Conservation (phyloP, 345 rosid species). For the Erodium maritimum region DNA sequence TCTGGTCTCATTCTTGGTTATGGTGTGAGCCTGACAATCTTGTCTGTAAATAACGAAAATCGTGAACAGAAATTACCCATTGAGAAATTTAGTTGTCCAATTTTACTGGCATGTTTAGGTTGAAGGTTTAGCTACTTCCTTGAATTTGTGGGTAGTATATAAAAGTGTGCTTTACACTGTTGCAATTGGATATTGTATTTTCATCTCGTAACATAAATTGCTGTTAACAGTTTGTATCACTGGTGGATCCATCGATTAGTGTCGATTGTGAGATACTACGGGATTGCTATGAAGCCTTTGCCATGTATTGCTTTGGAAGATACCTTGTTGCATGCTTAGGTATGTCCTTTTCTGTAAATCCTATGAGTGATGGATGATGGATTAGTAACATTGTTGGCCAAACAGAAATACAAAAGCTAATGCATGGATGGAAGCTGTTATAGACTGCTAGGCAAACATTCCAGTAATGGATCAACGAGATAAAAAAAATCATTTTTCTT, state of each 20-base stretch:
- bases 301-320: slow-evolving; percentile 99
- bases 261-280: slow-evolving; percentile 84
- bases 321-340: slow-evolving; percentile 97
- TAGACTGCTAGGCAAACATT: background rate
- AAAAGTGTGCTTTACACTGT: background rate
- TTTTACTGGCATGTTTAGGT: background rate
- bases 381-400: background rate
- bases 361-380: background rate
- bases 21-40: background rate
- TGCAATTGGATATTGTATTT: background rate
- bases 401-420: background rate
- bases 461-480: background rate
- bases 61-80: background rate
- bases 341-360: slow-evolving; percentile 24
- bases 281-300: slow-evolving; percentile 98
- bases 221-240: slow-evolving; percentile 19
- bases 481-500: no score
- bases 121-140: background rate
- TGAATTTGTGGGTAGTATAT: background rate
- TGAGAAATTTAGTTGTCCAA: background rate
- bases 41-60: background rate
- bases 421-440: background rate
- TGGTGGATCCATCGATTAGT: slow-evolving; percentile 81
- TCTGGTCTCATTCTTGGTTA: background rate
- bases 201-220: background rate